phyloP scores from a whole-genome alignment of 345 rosid genomes.

The Gossypium longicalyx region DNA sequence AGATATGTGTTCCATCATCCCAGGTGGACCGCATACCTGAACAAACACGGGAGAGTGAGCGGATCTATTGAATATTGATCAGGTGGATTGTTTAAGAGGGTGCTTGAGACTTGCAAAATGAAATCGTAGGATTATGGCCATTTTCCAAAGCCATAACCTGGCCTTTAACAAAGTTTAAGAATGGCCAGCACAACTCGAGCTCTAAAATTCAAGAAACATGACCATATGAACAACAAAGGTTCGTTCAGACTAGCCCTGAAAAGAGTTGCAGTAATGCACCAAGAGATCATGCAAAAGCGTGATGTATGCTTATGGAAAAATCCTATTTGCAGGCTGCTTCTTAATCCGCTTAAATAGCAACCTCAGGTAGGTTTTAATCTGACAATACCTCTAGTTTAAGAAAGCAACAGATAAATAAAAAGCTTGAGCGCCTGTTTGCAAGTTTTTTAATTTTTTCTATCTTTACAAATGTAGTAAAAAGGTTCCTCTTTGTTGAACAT shows the following conservation, averaged over 20 bases:
- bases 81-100: neutral
- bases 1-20: constrained; percentile 91
- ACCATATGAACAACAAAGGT: neutral
- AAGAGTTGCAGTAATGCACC: neutral
- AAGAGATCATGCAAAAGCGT: neutral
- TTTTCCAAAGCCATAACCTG: neutral
- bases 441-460: neutral
- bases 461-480: neutral
- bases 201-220: neutral
- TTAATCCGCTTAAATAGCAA: neutral
- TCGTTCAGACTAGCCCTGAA: neutral
- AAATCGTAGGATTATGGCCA: neutral
- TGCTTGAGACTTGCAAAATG: neutral
- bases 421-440: neutral
- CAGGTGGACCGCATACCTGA: constrained; percentile 96
- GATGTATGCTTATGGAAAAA: neutral
- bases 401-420: neutral
- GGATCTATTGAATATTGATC: neutral
- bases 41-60: neutral
- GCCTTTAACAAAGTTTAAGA: neutral
- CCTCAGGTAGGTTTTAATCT: neutral
- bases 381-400: neutral
- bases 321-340: neutral
- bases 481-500: neutral
- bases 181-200: neutral